These are phyloP conservation scores for Vitis hybrid DNA, from an alignment of 177 flowering plant species.

Conservation along the genomic window DNA sequence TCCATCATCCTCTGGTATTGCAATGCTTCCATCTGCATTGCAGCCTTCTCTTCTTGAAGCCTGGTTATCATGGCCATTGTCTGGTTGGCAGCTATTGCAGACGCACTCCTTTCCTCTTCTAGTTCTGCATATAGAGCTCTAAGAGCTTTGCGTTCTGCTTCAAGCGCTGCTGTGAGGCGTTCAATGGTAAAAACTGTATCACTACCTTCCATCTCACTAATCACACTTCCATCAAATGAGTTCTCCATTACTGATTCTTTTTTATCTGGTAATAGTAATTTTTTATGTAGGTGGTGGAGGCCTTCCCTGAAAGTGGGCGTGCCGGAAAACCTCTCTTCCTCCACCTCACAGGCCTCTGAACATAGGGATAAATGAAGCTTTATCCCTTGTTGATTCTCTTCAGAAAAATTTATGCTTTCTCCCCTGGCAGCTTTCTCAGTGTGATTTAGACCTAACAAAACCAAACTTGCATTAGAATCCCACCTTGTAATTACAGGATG, in stretches of 20 bases:
- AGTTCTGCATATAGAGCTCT: constrained; percentile 64
- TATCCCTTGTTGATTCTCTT: constrained; percentile 7
- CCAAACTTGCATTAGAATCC: constrained; percentile 1
- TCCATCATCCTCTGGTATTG: constrained; percentile 97
- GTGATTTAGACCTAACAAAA: constrained; percentile 3
- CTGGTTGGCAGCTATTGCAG: constrained; percentile 76
- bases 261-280: constrained; percentile 15
- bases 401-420: not conserved
- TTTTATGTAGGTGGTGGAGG: constrained; percentile 20
- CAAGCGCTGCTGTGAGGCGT: constrained; percentile 50
- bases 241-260: constrained; percentile 41
- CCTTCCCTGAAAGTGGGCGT: constrained; percentile 26
- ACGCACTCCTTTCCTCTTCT: constrained; percentile 86
- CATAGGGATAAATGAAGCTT: not conserved
- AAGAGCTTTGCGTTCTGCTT: constrained; percentile 53
- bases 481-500: not conserved
- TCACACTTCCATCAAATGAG: constrained; percentile 71
- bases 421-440: not conserved
- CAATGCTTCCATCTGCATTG: constrained; percentile 90
- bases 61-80: constrained; percentile 95
- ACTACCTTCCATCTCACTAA: constrained; percentile 55
- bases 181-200: constrained; percentile 53
- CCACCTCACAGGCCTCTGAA: constrained; percentile 21
- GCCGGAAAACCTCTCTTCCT: constrained; percentile 30
- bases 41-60: constrained; percentile 92